Evolutionary conservation across 331 rosid species (phyloP).

Genomic region (Dryas integrifolia): DNA sequence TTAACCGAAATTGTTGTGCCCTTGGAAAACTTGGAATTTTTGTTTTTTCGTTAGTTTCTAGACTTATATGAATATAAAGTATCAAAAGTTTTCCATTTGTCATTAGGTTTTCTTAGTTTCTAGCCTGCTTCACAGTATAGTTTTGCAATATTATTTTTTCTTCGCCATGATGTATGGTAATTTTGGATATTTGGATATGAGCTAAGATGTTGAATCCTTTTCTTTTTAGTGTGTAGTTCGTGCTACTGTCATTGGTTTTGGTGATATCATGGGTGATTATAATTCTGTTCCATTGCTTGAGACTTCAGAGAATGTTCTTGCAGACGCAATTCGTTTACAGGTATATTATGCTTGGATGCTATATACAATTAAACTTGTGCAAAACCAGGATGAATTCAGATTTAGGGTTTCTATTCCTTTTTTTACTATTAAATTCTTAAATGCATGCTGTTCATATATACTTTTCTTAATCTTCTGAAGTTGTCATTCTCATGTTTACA

Average conservation of each 20-base stretch:
- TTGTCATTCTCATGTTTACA: slow-evolving; percentile 37
- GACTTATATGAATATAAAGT: too few species aligned
- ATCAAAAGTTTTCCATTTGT: too few species aligned
- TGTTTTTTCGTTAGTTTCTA: too few species aligned
- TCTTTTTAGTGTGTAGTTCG: slow-evolving; percentile 74
- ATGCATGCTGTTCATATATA: slow-evolving; percentile 11
- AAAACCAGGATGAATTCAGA: neutral
- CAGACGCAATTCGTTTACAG: slow-evolving; percentile 88
- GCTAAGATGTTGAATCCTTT: slow-evolving; percentile 35
- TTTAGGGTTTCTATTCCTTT: neutral
- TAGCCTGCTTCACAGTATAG: neutral
- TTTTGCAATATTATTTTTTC: neutral
- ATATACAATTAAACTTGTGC: neutral
- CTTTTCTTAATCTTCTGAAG: slow-evolving; percentile 17
- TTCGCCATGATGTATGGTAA: slow-evolving; percentile 20
- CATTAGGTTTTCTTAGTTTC: neutral
- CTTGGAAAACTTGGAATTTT: too few species aligned
- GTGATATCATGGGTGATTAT: slow-evolving; percentile 38
- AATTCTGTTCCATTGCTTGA: slow-evolving; percentile 36
- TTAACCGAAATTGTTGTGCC: neutral
- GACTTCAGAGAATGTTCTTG: slow-evolving; percentile 43
- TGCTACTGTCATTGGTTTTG: slow-evolving; percentile 62
- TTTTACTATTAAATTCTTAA: neutral
- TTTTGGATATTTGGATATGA: slow-evolving; percentile 21
- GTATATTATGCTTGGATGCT: slow-evolving; percentile 34